Evolutionary conservation across 805 yeast genomes (phyloP).

Genomic region (Metschnikowia proteae): DNA sequence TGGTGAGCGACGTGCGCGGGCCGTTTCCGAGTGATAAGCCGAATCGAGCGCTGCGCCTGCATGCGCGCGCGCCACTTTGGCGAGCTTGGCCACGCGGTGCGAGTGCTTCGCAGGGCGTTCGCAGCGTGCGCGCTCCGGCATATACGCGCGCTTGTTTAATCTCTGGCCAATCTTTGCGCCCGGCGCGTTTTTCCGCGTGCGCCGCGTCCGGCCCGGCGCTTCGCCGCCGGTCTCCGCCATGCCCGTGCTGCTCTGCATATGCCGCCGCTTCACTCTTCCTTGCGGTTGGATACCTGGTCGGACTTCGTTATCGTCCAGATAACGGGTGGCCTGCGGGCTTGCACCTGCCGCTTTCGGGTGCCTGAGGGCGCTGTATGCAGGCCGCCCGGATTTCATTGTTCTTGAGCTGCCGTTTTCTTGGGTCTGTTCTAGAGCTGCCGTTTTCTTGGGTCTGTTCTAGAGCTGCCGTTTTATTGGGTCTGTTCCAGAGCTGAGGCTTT

Average conservation of each 20-base stretch:
- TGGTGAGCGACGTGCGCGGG: background rate
- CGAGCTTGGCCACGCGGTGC: background rate
- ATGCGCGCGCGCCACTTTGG: background rate
- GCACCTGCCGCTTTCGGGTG: no score
- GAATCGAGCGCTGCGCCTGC: background rate
- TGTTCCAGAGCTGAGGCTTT: no score
- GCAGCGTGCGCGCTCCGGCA: background rate
- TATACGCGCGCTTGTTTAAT: slow-evolving; percentile 3
- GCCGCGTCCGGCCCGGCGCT: slow-evolving; percentile 15
- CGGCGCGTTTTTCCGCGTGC: slow-evolving; percentile 6
- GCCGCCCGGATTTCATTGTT: no score
- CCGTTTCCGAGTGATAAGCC: slow-evolving; percentile 1
- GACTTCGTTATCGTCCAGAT: no score
- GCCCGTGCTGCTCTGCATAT: background rate
- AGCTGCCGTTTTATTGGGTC: no score
- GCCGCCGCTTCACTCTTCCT: no score
- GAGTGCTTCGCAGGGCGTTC: background rate
- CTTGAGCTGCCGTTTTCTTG: no score
- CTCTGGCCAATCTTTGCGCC: slow-evolving; percentile 16
- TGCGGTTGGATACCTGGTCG: no score
- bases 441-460: no score
- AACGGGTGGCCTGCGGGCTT: no score
- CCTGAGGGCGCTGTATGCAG: no score
- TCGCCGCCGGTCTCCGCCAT: slow-evolving; percentile 1
- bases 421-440: no score